Evolutionary conservation across 768 basidiomycete genomes (phyloP).

Genomic region (Auriscalpium vulgare): DNA sequence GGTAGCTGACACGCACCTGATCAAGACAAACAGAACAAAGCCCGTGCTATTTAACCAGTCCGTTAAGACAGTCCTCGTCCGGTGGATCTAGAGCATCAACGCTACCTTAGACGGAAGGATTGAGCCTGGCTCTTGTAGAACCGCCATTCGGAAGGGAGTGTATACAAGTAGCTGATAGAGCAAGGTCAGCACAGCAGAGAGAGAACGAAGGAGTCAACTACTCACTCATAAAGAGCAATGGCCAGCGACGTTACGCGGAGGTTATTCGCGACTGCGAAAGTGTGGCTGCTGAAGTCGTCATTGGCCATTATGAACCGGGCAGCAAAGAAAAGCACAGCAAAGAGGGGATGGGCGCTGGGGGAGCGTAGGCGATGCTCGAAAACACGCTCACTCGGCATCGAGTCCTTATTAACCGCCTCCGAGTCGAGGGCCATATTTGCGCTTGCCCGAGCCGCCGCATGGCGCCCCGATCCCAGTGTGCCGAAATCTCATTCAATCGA

Average conservation of each 20-base stretch:
- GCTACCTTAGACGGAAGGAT: neutral
- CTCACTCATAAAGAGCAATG: conserved; percentile 15
- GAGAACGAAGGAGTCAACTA: neutral
- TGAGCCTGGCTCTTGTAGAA: conserved; percentile 3
- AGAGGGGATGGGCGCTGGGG: no score
- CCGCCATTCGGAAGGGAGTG: conserved; percentile 11
- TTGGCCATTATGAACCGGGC: no score
- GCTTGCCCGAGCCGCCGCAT: no score
- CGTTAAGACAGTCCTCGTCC: neutral
- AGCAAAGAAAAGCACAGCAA: no score
- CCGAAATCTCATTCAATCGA: no score
- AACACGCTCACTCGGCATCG: no score
- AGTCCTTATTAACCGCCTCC: no score
- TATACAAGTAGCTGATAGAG: conserved; percentile 9
- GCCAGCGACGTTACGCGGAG: conserved; percentile 8
- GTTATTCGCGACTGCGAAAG: conserved; percentile 2
- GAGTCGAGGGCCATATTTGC: no score
- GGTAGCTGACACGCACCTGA: conserved; percentile 5
- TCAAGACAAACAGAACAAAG: conserved; percentile 9
- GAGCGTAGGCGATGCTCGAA: no score
- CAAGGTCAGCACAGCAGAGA: neutral
- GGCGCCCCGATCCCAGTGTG: no score
- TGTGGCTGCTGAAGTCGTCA: no score
- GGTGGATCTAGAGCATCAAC: neutral
- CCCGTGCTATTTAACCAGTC: conserved; percentile 1